A percentile compares a stretch with the other conserved stretches of the same genome.
Evolutionary conservation across 2,329 filamentous ascomycete genomes (phyloP).

Genomic region (Graphilbum fragrans): DNA sequence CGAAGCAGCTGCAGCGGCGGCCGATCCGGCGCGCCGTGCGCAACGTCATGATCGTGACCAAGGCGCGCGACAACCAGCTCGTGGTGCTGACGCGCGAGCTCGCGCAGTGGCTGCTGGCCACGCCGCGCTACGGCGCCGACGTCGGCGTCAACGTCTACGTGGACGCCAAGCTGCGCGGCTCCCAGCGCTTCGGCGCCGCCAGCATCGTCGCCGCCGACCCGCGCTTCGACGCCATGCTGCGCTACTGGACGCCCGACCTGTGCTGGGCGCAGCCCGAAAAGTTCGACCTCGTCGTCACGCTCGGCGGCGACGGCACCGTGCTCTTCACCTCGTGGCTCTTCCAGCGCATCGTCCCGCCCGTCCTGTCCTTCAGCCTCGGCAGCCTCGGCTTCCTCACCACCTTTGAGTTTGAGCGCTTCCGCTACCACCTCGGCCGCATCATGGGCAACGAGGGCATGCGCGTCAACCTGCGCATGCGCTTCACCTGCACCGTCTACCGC

Average conservation of each 20-base stretch:
- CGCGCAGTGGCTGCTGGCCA: conserved; percentile 75
- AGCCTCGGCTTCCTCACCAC: conserved; percentile 82
- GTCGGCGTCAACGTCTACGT: conserved; percentile 96
- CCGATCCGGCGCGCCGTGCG: conserved; percentile 85
- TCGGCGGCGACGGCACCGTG: conserved; percentile 78
- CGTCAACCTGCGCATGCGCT: conserved; percentile 95
- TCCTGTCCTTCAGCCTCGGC: conserved; percentile 73
- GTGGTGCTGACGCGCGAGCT: conserved; percentile 83
- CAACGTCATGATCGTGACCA: conserved; percentile 97
- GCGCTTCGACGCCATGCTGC: conserved; percentile 71
- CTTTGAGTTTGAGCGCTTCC: conserved; percentile 81
- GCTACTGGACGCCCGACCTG: conserved; percentile 92
- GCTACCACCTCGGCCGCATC: conserved; percentile 71
- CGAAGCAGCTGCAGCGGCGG: conserved; percentile 82
- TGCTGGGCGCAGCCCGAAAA: conserved; percentile 91
- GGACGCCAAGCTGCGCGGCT: conserved; percentile 84
- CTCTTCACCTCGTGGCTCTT: conserved; percentile 89
- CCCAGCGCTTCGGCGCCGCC: conserved; percentile 73
- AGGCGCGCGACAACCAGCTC: conserved; percentile 87
- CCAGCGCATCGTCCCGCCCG: conserved; percentile 75
- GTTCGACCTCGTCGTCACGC: conserved; percentile 85
- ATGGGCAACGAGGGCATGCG: conserved; percentile 96
- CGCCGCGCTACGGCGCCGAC: conserved; percentile 78
- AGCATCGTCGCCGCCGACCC: conserved; percentile 62
- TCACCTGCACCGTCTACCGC: conserved; percentile 94